Evolutionary conservation across 768 basidiomycete species (phyloP).

Genomic region (Myochromella boudieri): DNA sequence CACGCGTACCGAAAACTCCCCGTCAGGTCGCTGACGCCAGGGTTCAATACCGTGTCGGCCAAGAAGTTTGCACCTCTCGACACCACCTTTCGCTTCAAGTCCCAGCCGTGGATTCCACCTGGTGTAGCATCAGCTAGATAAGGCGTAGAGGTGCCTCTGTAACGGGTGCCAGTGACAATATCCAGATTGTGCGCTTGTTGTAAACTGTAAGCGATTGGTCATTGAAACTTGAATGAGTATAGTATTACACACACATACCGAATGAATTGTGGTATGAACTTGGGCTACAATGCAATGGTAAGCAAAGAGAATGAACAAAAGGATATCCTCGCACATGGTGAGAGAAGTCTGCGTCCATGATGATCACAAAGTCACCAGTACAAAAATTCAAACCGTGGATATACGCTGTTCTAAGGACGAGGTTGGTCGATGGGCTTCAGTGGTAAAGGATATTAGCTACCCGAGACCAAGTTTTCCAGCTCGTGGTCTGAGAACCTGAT

Average conservation of each 20-base stretch:
- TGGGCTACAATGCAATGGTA: slow-evolving; percentile 56
- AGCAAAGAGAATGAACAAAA: neutral
- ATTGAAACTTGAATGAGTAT: neutral
- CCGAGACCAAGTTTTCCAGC: slow-evolving; percentile 90
- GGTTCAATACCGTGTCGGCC: slow-evolving; percentile 80
- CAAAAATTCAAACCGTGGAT: slow-evolving; percentile 90
- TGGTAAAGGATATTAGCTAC: slow-evolving; percentile 36
- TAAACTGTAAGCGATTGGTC: slow-evolving; percentile 42
- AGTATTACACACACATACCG: slow-evolving; percentile 44
- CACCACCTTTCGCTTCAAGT: slow-evolving; percentile 84
- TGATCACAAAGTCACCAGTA: slow-evolving; percentile 90
- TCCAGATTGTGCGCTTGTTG: slow-evolving; percentile 88
- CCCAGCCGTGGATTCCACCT: slow-evolving; percentile 93
- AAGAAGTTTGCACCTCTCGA: slow-evolving; percentile 89
- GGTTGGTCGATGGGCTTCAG: neutral
- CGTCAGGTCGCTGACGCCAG: slow-evolving; percentile 88
- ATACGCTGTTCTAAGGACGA: slow-evolving; percentile 63
- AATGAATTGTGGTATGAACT: slow-evolving; percentile 93
- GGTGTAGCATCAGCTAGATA: slow-evolving; percentile 57
- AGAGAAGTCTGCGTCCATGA: slow-evolving; percentile 97
- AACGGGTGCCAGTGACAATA: slow-evolving; percentile 92
- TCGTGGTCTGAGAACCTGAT: slow-evolving; percentile 78
- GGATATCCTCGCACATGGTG: slow-evolving; percentile 67
- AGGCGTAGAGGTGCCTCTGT: slow-evolving; percentile 63
- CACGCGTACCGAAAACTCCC: slow-evolving; percentile 79